Evolutionary conservation across 257 asterid species (phyloP), one percentile per base, ranked within the genome.

Genomic region (Parsonsia alboflavescens): DNA sequence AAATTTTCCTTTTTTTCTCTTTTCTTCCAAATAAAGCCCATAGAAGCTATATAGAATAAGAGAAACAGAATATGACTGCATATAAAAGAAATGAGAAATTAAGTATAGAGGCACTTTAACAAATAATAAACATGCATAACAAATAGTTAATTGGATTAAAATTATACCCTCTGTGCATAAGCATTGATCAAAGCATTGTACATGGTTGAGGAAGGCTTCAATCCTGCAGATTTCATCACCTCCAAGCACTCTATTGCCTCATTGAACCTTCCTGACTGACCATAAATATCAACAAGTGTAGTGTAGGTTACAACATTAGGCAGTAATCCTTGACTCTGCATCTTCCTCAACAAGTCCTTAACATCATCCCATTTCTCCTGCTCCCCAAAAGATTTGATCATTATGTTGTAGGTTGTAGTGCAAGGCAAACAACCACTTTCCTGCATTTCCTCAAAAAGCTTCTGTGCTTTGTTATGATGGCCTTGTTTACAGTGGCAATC

Each of bases 151-250:
- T 58, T 42, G 71, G 72, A 65, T 72, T 46, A 81, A 72, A 76
- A 73, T 72, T 70, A 45, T 90, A 93, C 98, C 96, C 83, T 84
- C 75, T 88, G 98, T 28, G 98, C 98, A 82, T 94, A 94, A 72
- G 97, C 97, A 84, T 94, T 94, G 78, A 94, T 94, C 80, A 94
- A 84, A 36, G 98, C 98, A 79, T 94, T 94, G 78, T 94, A 94
- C 97, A 91, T 94, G 28, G 98, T 85, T 58, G 95, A 80, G 19
- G 98, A 90, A 75, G 98, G 97, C 58, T 82, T 94, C 84, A 94
- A 75, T 28, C 98, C 98, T 17, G 85, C 85, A 24, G 97, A 89
- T 78, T 90, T 94, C 98, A 94, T 91, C 53, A 89, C 91, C 89
- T 94, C 95, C 85, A 94, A 81, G 79, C 97, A 92, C 85, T 92